A percentile compares a stretch with the other conserved stretches of the same genome.
Evolutionary conservation across 225 moss, liverwort and hornwort species (phyloP).

Genomic region (Neckera pumila): DNA sequence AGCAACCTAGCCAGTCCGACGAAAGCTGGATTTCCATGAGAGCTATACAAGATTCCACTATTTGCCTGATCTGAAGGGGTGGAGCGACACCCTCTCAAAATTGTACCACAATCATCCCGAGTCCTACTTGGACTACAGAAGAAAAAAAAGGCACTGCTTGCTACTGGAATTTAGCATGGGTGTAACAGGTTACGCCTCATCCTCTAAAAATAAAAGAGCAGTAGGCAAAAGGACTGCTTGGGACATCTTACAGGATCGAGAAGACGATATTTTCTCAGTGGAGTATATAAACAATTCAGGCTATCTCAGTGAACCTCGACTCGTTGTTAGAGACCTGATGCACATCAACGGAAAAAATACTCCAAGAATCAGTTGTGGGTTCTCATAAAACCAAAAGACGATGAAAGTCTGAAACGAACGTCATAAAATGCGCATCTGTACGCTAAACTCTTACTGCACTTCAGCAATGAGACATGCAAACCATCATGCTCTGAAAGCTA

Average conservation of each 20-base stretch:
- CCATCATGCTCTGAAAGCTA: neutral
- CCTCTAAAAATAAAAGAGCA: neutral
- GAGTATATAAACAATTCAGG: constrained; percentile 2
- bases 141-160: neutral
- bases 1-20: constrained; percentile 1
- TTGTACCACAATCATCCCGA: constrained; percentile 2
- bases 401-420: neutral
- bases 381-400: neutral
- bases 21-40: neutral
- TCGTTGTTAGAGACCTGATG: constrained; percentile 21
- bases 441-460: neutral
- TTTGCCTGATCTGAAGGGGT: neutral
- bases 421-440: neutral
- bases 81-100: neutral
- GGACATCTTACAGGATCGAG: constrained; percentile 8
- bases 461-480: neutral
- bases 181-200: neutral
- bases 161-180: neutral
- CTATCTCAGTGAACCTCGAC: constrained; percentile 33
- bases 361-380: neutral
- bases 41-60: constrained; percentile 14
- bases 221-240: neutral
- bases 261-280: neutral
- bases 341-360: neutral
- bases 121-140: neutral